phyloP scores from a whole-genome alignment of 2,329 filamentous ascomycete species.

The Cordyceps militaris region DNA sequence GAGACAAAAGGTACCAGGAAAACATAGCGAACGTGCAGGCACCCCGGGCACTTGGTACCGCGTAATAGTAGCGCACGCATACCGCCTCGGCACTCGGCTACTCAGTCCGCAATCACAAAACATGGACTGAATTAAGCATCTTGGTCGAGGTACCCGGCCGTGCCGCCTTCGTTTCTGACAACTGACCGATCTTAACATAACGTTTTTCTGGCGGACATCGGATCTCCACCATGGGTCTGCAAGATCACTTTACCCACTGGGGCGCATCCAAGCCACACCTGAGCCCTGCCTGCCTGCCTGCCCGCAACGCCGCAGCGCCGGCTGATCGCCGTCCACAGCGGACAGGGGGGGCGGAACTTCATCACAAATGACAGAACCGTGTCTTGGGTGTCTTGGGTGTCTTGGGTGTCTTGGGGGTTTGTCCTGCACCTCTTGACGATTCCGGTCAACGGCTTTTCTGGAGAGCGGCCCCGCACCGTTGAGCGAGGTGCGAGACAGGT shows the following conservation, averaged over 20 bases:
- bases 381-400: not conserved
- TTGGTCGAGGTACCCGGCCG: no score
- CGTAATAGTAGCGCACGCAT: no score
- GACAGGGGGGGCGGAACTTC: not conserved
- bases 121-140: not conserved
- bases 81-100: no score
- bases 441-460: not conserved
- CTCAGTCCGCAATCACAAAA: not conserved
- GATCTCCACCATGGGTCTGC: not conserved
- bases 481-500: not conserved
- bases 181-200: not conserved
- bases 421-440: not conserved
- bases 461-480: not conserved
- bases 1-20: no score
- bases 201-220: not conserved
- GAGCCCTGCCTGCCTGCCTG: not conserved
- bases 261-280: not conserved
- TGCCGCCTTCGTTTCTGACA: not conserved
- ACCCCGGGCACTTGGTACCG: no score
- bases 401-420: no score
- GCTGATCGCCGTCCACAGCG: not conserved
- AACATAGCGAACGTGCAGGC: no score
- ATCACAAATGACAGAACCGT: not conserved
- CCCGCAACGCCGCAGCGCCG: not conserved
- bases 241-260: not conserved